These are phyloP conservation scores for Hypoxylon sp. DNA, from an alignment of 2,329 filamentous ascomycete species.

Conservation along the genomic window DNA sequence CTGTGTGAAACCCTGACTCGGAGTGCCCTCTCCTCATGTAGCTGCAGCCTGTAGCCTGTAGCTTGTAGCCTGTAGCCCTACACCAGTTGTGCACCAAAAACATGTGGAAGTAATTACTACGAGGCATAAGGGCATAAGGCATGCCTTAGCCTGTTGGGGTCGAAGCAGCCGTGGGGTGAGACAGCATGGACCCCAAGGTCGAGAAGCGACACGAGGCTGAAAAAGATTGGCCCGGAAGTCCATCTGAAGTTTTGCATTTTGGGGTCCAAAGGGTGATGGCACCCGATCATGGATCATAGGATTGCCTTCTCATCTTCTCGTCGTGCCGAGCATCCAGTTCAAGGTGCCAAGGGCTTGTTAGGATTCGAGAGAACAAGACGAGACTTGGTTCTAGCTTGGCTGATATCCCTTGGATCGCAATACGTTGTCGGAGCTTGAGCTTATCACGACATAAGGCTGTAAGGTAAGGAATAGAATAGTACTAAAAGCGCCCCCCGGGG, in stretches of 20 bases:
- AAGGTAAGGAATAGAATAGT: neutral
- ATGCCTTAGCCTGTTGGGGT: conserved; percentile 29
- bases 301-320: conserved; percentile 4
- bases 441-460: conserved; percentile 27
- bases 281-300: conserved; percentile 31
- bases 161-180: conserved; percentile 32
- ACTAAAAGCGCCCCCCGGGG: neutral
- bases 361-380: neutral
- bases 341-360: conserved; percentile 21
- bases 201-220: conserved; percentile 37
- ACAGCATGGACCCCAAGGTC: conserved; percentile 44
- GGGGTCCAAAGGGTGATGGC: conserved; percentile 45
- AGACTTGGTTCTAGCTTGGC: conserved; percentile 25
- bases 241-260: conserved; percentile 28
- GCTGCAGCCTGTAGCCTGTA: conserved; percentile 13
- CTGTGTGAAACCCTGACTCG: conserved; percentile 20
- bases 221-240: conserved; percentile 38
- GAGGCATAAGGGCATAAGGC: conserved; percentile 19
- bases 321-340: conserved; percentile 11
- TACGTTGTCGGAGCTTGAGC: conserved; percentile 11
- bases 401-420: conserved; percentile 20
- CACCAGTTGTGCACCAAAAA: conserved; percentile 30
- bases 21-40: conserved; percentile 11
- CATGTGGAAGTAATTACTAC: conserved; percentile 24
- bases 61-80: conserved; percentile 15